Base-by-base conservation (phyloP, 192 early-diverging fungal species). In the Funneliformis geosporum region DNA sequence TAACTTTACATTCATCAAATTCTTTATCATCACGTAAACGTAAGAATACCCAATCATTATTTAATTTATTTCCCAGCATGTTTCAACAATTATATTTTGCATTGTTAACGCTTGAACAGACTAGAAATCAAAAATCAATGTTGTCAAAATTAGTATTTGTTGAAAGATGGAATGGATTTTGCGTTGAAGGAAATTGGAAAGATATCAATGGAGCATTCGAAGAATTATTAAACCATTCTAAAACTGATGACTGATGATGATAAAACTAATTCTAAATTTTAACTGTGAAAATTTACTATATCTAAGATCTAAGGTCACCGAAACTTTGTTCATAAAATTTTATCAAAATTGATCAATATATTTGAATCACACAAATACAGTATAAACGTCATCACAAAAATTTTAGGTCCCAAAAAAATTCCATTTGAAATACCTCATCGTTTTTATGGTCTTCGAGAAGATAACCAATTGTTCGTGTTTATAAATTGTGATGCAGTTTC, bases 11-110 rank as follows among this genome's bases (percentile, higher is more conserved):
- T 14, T 65, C 43, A n/a, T 70, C 78, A 28, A 42, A 38, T 46
- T 77, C 79, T 33, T 60, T 76, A 67, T 80, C 79, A 18, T 80
- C 79, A 42, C 79, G 79, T 44, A 80, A 80, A 67, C 73, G 79
- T 25, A 80, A 80, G 23, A 80, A 73, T 40, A 33, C 44, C 1
- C 72, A 80, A 47, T n/a, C 42, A 28, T 50, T 80, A n/a, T 80
- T 66, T 68, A 40, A n/a, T 33, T 61, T 80, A 64, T 50, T 80
- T 47, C 73, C 79, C 14, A 60, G 38, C 14, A 62, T 75, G 5
- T 23, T 80, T 14, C 43, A 40, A 40, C 73, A 75, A 62, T 25
- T 73, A 50, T 73, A 28, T 25, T 62, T 46, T 65, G 47, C 73
- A 23, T 67, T 78, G 18, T 28, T 43, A 12, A 65, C 39, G 12